phyloP scores from a whole-genome alignment of 352 stramenopile genomes.

The Pythium biforme region DNA sequence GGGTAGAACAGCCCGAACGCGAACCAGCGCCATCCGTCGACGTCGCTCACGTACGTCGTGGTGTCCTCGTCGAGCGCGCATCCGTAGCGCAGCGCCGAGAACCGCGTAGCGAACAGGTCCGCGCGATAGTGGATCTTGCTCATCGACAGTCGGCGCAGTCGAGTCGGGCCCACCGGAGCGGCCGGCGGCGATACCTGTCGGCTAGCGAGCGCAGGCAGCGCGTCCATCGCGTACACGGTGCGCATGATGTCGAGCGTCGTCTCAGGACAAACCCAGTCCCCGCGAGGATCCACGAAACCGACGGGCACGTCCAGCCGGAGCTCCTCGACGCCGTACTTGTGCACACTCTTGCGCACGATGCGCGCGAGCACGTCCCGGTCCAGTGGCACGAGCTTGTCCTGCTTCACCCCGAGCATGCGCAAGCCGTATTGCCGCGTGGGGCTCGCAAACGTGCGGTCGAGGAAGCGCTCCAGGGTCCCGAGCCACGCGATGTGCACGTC shows the following conservation, averaged over 20 bases:
- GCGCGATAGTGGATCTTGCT: neutral
- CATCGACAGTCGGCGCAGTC: conserved; percentile 7
- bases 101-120: neutral
- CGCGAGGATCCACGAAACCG: neutral
- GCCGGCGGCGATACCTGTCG: neutral
- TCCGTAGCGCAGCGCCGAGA: conserved; percentile 16
- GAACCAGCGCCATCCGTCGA: conserved; percentile 21
- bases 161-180: neutral
- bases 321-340: neutral
- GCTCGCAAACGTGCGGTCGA: neutral
- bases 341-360: neutral
- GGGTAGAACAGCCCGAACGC: conserved; percentile 27
- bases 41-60: neutral
- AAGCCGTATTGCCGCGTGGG: neutral
- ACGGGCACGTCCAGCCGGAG: neutral
- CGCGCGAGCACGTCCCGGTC: neutral
- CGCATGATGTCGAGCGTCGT: neutral
- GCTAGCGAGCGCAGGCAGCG: neutral
- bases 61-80: conserved; percentile 5
- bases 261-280: neutral
- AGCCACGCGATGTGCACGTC: neutral
- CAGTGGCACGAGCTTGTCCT: neutral
- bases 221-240: neutral
- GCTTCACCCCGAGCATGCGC: neutral
- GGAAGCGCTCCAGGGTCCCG: neutral